Percentiles rank a stretch among this genome's conserved stretches.
Conservation (phyloP, 2,329 filamentous ascomycete genomes). For the Ophiosphaerella korrae region DNA sequence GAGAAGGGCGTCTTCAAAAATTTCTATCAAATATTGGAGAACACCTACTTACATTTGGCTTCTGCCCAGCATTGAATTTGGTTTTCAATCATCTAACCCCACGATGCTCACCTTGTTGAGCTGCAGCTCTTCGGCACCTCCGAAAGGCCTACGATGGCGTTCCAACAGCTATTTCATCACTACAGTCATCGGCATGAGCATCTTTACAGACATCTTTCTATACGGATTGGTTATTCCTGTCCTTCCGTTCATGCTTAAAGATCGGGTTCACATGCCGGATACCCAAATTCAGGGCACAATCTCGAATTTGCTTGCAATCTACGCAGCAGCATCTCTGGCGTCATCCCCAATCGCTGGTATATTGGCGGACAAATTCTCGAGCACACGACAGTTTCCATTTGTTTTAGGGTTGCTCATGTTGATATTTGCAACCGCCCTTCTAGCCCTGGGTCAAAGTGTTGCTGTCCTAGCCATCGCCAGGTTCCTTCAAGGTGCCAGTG, state of each 20-base stretch:
- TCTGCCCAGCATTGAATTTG: no score
- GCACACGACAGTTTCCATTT: slow-evolving; percentile 63
- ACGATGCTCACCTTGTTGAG: neutral
- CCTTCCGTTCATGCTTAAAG: slow-evolving; percentile 61
- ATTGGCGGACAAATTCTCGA: slow-evolving; percentile 58
- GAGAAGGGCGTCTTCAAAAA: no score
- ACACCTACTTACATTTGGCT: no score
- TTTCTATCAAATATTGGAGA: neutral
- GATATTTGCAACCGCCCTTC: slow-evolving; percentile 59
- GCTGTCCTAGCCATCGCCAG: slow-evolving; percentile 58
- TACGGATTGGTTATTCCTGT: slow-evolving; percentile 65
- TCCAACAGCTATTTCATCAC: slow-evolving; percentile 65
- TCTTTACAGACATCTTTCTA: slow-evolving; percentile 65
- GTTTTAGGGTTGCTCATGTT: slow-evolving; percentile 60
- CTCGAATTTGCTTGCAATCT: slow-evolving; percentile 60
- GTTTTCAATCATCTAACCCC: no score
- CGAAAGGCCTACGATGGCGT: slow-evolving; percentile 56
- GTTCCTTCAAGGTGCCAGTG: slow-evolving; percentile 62
- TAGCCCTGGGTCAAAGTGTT: slow-evolving; percentile 58
- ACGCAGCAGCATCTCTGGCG: slow-evolving; percentile 59
- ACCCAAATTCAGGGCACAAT: slow-evolving; percentile 58
- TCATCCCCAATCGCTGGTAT: slow-evolving; percentile 60
- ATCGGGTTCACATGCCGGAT: slow-evolving; percentile 56
- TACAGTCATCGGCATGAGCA: slow-evolving; percentile 59
- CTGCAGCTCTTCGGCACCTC: slow-evolving; percentile 4